These are phyloP conservation scores for Penicillium macrosclerotiorum DNA, from an alignment of 495 filamentous ascomycete genomes.

Conservation along the genomic window DNA sequence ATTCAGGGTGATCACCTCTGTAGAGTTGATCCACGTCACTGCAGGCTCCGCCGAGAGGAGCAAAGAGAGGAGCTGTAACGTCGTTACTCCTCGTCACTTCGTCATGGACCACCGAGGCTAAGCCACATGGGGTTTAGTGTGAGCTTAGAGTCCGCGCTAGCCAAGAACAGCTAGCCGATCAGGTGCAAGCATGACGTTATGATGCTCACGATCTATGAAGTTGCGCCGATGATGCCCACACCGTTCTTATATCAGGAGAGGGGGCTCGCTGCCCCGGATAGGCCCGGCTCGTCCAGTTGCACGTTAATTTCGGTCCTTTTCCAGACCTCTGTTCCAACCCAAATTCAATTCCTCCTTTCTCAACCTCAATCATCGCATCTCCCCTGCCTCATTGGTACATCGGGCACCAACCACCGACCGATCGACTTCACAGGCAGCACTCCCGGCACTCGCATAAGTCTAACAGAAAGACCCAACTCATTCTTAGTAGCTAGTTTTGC, in stretches of 20 bases:
- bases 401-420: slow-evolving; percentile 2
- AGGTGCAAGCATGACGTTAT: slow-evolving; percentile 36
- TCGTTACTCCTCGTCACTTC: slow-evolving; percentile 23
- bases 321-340: background rate
- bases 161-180: slow-evolving; percentile 22
- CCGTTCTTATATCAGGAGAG: slow-evolving; percentile 7
- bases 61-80: slow-evolving; percentile 19
- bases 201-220: slow-evolving; percentile 17
- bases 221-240: slow-evolving; percentile 14
- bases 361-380: slow-evolving; percentile 3
- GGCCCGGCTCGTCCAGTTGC: slow-evolving; percentile 11
- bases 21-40: slow-evolving; percentile 27
- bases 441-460: no score
- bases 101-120: slow-evolving; percentile 32
- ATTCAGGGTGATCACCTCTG: slow-evolving; percentile 5
- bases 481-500: background rate
- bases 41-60: slow-evolving; percentile 2
- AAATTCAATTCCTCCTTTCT: background rate
- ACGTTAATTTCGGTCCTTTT: slow-evolving; percentile 1
- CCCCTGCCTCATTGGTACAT: slow-evolving; percentile 5
- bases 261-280: slow-evolving; percentile 10
- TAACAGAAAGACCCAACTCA: no score
- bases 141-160: slow-evolving; percentile 16
- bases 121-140: slow-evolving; percentile 20
- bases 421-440: background rate